A percentile compares a stretch with the other conserved stretches of the same genome.
Conservation (phyloP, 768 basidiomycete genomes). For the Boletus tylopilopsis region DNA sequence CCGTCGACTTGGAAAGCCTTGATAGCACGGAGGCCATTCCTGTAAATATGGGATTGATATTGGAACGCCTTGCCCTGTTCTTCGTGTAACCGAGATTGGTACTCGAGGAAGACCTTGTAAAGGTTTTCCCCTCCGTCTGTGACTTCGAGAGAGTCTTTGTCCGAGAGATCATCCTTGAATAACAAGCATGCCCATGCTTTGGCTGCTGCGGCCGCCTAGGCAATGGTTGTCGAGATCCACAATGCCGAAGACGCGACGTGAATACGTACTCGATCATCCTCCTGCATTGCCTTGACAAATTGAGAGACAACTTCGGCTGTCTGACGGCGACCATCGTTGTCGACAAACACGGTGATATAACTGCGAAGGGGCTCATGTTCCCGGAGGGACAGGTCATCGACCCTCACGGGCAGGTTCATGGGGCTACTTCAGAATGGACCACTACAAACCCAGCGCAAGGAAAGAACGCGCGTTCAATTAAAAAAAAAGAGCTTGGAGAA, state of each 20-base stretch:
- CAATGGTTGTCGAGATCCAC: neutral
- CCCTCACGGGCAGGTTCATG: constrained; percentile 17
- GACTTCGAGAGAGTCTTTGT: constrained; percentile 1
- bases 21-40: constrained; percentile 9
- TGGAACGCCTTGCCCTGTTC: neutral
- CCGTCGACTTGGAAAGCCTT: neutral
- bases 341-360: neutral
- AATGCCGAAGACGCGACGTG: neutral
- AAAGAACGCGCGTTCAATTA: neutral
- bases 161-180: neutral
- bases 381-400: constrained; percentile 21
- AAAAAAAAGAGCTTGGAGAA: too few species aligned
- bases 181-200: constrained; percentile 13
- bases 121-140: constrained; percentile 10
- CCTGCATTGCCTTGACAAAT: constrained; percentile 16
- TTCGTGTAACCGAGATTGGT: constrained; percentile 5
- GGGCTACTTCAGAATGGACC: neutral
- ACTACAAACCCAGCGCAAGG: neutral
- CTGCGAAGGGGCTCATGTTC: constrained; percentile 19
- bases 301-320: neutral
- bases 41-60: neutral
- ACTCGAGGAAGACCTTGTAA: constrained; percentile 22
- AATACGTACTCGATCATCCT: constrained; percentile 13
- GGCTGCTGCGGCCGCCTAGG: constrained; percentile 10
- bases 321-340: neutral